Percentiles rank a stretch among this genome's conserved stretches.
Evolutionary conservation across 192 early-diverging fungal genomes (phyloP).

Genomic region (Endogone sp.): DNA sequence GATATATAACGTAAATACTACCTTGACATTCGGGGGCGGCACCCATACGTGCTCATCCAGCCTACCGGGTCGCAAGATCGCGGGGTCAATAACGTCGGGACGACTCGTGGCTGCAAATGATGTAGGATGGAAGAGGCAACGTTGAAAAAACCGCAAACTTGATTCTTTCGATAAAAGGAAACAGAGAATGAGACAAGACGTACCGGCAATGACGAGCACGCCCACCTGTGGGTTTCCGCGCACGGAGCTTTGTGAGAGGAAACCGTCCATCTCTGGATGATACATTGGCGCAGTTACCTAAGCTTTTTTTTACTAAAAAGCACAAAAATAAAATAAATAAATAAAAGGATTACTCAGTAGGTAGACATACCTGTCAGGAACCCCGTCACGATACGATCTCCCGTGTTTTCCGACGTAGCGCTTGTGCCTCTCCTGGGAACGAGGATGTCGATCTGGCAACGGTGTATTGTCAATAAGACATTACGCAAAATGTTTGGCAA

Average conservation of each 20-base stretch:
- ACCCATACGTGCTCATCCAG: conserved; percentile 76
- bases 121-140: no score
- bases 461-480: no score
- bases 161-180: background rate
- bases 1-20: conserved; percentile 3
- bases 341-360: no score
- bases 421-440: conserved; percentile 68
- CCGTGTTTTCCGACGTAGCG: conserved; percentile 72
- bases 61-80: conserved; percentile 81
- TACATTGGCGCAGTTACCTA: background rate
- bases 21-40: conserved; percentile 52
- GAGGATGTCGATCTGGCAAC: conserved; percentile 72
- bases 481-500: conserved; percentile 1
- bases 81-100: conserved; percentile 69
- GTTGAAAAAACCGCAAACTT: no score
- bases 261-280: conserved; percentile 70
- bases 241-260: conserved; percentile 39
- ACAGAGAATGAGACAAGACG: background rate
- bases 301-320: no score
- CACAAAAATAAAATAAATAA: no score
- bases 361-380: conserved; percentile 71
- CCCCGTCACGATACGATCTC: conserved; percentile 84
- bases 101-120: conserved; percentile 66
- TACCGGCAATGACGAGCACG: conserved; percentile 71
- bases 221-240: conserved; percentile 35